phyloP scores from a whole-genome alignment of 441 rosid genomes.

The Hura crepitans region DNA sequence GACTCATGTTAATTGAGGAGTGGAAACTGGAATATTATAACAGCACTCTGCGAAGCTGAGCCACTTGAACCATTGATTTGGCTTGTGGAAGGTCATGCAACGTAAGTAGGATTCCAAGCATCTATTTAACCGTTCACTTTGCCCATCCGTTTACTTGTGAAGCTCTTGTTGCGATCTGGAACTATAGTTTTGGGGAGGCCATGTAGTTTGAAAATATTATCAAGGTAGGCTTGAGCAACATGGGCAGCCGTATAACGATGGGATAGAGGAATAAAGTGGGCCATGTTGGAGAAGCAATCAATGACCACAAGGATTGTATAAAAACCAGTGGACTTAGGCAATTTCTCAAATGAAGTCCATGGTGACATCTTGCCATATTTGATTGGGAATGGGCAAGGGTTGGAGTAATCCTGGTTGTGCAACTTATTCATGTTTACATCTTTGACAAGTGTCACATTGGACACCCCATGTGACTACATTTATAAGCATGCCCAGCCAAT shows the following conservation, averaged over 20 bases:
- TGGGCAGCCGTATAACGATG: no score
- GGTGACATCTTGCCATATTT: no score
- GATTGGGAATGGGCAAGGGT: not conserved
- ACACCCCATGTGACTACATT: not conserved
- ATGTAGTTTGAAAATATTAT: not conserved
- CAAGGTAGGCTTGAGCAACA: not conserved
- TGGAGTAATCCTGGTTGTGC: not conserved
- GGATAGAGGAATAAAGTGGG: not conserved
- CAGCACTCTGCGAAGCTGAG: not conserved
- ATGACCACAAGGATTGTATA: not conserved
- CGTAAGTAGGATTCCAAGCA: not conserved
- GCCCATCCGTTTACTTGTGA: not conserved
- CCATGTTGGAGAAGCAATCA: not conserved
- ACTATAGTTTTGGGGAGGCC: not conserved
- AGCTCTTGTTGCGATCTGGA: no score
- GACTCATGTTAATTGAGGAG: no score
- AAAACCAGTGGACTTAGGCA: not conserved
- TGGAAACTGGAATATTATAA: no score
- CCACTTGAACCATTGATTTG: not conserved
- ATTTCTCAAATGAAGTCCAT: not conserved
- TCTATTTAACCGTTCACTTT: not conserved
- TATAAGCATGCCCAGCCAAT: not conserved
- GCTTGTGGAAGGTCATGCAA: not conserved
- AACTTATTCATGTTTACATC: not conserved
- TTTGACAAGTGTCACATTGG: not conserved